phyloP scores from a whole-genome alignment of 495 filamentous ascomycete species.

The Halenospora varia region DNA sequence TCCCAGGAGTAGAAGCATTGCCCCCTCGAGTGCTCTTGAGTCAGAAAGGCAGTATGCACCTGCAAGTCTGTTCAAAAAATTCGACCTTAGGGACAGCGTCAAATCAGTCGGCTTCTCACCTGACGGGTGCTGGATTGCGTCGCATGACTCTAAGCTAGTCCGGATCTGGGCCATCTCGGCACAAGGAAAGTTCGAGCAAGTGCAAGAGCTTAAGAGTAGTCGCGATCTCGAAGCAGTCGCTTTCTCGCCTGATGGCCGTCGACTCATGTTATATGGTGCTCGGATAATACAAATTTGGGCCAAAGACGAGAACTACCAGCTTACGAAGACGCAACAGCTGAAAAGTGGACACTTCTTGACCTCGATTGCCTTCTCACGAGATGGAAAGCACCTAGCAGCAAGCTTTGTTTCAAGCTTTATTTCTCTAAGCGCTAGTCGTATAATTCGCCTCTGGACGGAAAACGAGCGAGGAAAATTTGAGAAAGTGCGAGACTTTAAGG shows the following conservation, averaged over 20 bases:
- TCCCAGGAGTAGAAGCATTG: background rate
- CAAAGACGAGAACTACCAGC: no score
- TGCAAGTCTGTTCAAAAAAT: conserved; percentile 3
- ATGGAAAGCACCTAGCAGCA: no score
- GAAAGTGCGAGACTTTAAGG: no score
- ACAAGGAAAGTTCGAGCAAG: conserved; percentile 2
- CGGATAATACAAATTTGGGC: no score
- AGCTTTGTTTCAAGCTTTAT: no score
- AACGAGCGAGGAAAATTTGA: no score
- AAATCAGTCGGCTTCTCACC: conserved; percentile 12
- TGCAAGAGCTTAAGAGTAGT: conserved; percentile 1
- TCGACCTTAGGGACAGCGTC: background rate
- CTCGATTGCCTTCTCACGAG: no score
- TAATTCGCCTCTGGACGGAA: no score
- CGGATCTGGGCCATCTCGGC: conserved; percentile 13
- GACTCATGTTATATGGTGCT: no score
- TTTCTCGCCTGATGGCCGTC: conserved; percentile 3
- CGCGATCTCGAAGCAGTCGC: background rate
- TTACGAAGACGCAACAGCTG: no score
- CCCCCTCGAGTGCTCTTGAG: background rate
- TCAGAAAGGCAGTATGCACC: background rate
- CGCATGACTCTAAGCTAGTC: background rate
- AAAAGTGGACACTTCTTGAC: no score
- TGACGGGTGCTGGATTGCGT: conserved; percentile 6
- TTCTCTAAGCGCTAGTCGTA: no score